phyloP scores from a whole-genome alignment of 2,329 filamentous ascomycete species.

The Sporothrix brunneoviolacea region DNA sequence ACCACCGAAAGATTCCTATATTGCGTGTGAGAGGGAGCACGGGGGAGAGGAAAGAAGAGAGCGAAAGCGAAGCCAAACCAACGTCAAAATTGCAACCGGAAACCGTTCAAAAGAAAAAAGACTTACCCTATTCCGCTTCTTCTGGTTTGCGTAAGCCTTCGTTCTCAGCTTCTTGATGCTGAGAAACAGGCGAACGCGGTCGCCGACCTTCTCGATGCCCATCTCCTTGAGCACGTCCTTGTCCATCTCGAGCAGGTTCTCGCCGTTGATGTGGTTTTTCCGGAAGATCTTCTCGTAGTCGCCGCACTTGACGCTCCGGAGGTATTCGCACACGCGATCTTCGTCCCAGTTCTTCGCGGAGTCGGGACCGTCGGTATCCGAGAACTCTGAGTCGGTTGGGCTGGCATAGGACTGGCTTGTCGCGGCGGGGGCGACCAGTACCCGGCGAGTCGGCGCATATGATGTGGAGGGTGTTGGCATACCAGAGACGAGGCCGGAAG shows the following conservation, averaged over 20 bases:
- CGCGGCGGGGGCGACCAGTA: conserved; percentile 40
- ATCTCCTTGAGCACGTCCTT: conserved; percentile 95
- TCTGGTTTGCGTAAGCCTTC: conserved; percentile 67
- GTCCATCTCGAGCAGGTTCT: conserved; percentile 94
- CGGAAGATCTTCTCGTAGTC: conserved; percentile 84
- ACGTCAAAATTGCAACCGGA: background rate
- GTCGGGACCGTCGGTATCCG: conserved; percentile 69
- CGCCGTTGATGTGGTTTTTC: conserved; percentile 93
- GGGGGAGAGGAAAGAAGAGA: background rate
- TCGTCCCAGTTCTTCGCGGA: conserved; percentile 84
- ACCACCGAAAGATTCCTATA: conserved; percentile 73
- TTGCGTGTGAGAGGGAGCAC: conserved; percentile 7
- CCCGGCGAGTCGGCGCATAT: conserved; percentile 46
- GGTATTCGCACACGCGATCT: conserved; percentile 83
- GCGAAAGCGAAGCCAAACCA: background rate
- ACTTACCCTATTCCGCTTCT: conserved; percentile 74
- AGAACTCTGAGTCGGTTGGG: conserved; percentile 89
- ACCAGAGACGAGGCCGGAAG: conserved; percentile 36
- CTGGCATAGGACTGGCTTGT: conserved; percentile 59
- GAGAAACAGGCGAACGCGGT: conserved; percentile 84
- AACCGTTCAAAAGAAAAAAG: background rate
- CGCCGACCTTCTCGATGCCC: conserved; percentile 96
- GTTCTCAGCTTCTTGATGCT: conserved; percentile 78
- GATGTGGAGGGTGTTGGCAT: conserved; percentile 36
- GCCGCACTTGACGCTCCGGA: conserved; percentile 82